phyloP scores from a whole-genome alignment of 345 rosid genomes.

The Pistacia integerrima region DNA sequence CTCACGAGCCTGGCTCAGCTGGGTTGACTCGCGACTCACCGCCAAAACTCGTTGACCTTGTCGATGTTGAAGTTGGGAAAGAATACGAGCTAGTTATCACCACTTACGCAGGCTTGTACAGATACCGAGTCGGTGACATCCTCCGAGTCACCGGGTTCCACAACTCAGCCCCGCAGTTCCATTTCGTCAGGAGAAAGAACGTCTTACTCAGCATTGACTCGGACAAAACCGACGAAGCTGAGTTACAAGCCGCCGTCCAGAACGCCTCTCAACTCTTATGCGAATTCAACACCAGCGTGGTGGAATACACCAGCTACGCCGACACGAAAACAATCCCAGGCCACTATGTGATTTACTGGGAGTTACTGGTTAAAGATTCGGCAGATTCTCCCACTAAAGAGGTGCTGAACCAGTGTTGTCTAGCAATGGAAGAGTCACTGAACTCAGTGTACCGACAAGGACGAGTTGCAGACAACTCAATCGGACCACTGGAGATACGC shows the following conservation, averaged over 20 bases:
- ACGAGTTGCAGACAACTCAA: conserved; percentile 77
- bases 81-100: conserved; percentile 91
- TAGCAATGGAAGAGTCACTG: conserved; percentile 88
- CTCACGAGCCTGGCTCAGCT: conserved; percentile 43
- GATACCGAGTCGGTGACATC: conserved; percentile 94
- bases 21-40: conserved; percentile 30
- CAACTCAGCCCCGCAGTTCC: conserved; percentile 91
- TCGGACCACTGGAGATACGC: conserved; percentile 82
- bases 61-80: conserved; percentile 76
- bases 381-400: conserved; percentile 46
- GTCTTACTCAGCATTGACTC: conserved; percentile 88
- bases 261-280: conserved; percentile 54
- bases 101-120: conserved; percentile 76
- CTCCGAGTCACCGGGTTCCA: conserved; percentile 91
- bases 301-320: conserved; percentile 90
- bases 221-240: conserved; percentile 93
- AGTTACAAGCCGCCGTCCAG: conserved; percentile 76
- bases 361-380: conserved; percentile 55
- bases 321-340: conserved; percentile 84
- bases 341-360: conserved; percentile 93
- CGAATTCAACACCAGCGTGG: conserved; percentile 64
- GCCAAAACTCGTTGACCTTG: conserved; percentile 58
- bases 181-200: conserved; percentile 80
- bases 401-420: conserved; percentile 59
- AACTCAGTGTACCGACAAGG: conserved; percentile 91